These are phyloP conservation scores for Tylopilus cervinicoccineus DNA, from an alignment of 768 basidiomycete genomes.

Conservation along the genomic window DNA sequence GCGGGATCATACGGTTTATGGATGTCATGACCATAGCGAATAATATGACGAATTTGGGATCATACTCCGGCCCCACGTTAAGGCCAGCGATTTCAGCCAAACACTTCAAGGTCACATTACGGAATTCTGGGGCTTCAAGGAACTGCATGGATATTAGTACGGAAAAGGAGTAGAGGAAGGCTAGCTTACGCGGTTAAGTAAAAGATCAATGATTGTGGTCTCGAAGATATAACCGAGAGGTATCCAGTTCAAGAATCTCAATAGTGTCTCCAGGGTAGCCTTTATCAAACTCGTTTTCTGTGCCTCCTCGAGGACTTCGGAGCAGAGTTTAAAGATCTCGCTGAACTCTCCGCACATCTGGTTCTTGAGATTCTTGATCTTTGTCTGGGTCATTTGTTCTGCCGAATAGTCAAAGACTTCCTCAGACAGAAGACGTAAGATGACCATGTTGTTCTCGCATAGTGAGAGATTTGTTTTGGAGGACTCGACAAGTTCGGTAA, in stretches of 20 bases:
- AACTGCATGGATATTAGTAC: constrained; percentile 52
- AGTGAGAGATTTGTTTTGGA: constrained; percentile 94
- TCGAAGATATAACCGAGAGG: constrained; percentile 99
- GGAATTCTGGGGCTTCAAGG: constrained; percentile 94
- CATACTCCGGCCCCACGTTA: constrained; percentile 94
- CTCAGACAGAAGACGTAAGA: constrained; percentile 93
- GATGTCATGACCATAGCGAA: constrained; percentile 99
- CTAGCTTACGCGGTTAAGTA: constrained; percentile 79
- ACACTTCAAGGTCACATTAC: constrained; percentile 95
- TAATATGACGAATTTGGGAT: constrained; percentile 94
- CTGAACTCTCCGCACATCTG: constrained; percentile 97
- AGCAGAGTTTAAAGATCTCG: constrained; percentile 97
- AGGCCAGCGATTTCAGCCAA: constrained; percentile 94
- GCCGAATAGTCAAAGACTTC: constrained; percentile 99
- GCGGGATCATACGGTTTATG: constrained; percentile 94
- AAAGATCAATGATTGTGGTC: constrained; percentile 92
- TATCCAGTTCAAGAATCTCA: constrained; percentile 98
- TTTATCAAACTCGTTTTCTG: constrained; percentile 92
- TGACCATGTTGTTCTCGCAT: constrained; percentile 99
- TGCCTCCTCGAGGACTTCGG: constrained; percentile 96
- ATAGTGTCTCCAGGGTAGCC: constrained; percentile 89
- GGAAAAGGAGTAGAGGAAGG: constrained; percentile 7
- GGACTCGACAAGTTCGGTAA: constrained; percentile 93
- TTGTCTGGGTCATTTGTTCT: constrained; percentile 97
- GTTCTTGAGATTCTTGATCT: constrained; percentile 96